Base-by-base conservation (phyloP, 371 early-diverging fungal genomes). In the Parasitella parasitica region DNA sequence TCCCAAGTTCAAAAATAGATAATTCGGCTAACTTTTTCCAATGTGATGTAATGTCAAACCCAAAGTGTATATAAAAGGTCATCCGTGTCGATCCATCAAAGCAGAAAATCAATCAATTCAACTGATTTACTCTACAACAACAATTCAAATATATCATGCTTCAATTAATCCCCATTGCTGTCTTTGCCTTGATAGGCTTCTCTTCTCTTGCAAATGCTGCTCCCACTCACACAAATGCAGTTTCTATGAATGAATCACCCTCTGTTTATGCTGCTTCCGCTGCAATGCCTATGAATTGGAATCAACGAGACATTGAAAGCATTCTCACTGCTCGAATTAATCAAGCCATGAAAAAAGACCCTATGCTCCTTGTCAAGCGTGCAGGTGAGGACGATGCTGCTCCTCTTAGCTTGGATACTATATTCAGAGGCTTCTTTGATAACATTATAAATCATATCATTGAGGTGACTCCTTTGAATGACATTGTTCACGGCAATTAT, bases 401-500 rank as follows among this genome's bases (percentile, higher is more conserved):
- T 16, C 54, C 49, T 36, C 11, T 50, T 18, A 28, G 50, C 15
- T 59, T 59, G 39, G 36, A 36, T 18, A 27, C 16, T 28, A 11
- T 59, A 4, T 59, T 59, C 18, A 59, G 59, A 50, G 37, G 51
- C 18, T 16, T 50, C 9, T 59, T 59, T 20, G 59, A 59, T 16
- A 59, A 50, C 18, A 26, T 59, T 18, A 34, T 59, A 11, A 35
- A 49, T 8, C 20, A 59, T n/a, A 16, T 59, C 32, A 59, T 59
- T 26, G 38, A 59, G 8, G 37, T 50, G 6, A 59, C 59, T 30
- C 51, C 59, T 6, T 16, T 50, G 12, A 49, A 59, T 15, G 59
- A 59, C 3, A 59, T 50, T 58, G 58, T 58, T 36, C 49, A 58
- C 4, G 58, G 58, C 13, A 58, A 58, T 6, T 58, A 58, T 18